These are phyloP conservation scores for Kwoniella sp. DNA, from an alignment of 768 basidiomycete genomes.

Conservation along the genomic window DNA sequence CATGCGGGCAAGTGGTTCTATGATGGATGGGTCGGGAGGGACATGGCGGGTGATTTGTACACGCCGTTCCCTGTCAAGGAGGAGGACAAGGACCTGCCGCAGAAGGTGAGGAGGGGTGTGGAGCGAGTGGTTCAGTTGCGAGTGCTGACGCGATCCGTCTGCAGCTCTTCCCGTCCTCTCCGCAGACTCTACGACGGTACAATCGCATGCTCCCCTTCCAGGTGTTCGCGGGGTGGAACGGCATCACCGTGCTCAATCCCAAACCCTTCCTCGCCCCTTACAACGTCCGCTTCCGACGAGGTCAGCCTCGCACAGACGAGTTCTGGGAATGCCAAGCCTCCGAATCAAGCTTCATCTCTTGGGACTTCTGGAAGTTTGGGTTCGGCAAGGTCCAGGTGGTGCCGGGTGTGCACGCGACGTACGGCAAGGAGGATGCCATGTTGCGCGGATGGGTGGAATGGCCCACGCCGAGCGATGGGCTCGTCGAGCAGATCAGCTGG, in stretches of 20 bases:
- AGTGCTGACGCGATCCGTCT: background rate
- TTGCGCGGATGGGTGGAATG: conserved; percentile 42
- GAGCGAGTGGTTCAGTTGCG: background rate
- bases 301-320: conserved; percentile 12
- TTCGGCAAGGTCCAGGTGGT: conserved; percentile 36
- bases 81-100: conserved; percentile 36
- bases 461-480: conserved; percentile 17
- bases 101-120: conserved; percentile 24
- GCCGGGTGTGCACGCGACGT: conserved; percentile 40
- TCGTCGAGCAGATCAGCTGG: conserved; percentile 28
- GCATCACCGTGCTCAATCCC: conserved; percentile 44
- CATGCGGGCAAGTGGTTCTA: conserved; percentile 47
- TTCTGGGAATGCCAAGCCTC: conserved; percentile 41
- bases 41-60: conserved; percentile 46
- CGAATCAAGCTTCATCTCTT: conserved; percentile 38
- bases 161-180: conserved; percentile 43
- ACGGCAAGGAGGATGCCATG: conserved; percentile 43
- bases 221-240: conserved; percentile 50
- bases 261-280: conserved; percentile 46
- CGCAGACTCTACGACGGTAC: conserved; percentile 31
- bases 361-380: conserved; percentile 47
- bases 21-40: conserved; percentile 50
- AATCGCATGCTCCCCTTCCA: conserved; percentile 43
- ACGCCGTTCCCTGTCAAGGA: conserved; percentile 39
- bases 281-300: conserved; percentile 48